Conservation (phyloP, 768 basidiomycete species). For the Collybiopsis luxurians region DNA sequence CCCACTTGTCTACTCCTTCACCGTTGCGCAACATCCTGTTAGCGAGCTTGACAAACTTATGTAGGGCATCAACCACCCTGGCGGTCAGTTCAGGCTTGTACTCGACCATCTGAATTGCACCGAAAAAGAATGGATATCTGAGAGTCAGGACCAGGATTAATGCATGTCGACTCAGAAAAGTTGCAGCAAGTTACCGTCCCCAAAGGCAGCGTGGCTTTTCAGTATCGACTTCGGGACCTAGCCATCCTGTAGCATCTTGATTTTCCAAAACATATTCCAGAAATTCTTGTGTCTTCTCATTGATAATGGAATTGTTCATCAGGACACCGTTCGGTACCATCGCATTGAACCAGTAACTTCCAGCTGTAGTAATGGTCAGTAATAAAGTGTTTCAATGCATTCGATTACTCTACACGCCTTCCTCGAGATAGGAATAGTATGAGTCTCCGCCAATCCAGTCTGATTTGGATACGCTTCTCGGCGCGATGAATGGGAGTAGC, state of each 20-base stretch:
- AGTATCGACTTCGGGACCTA: slow-evolving; percentile 53
- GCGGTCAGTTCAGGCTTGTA: slow-evolving; percentile 38
- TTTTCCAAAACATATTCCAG: slow-evolving; percentile 48
- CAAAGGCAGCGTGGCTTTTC: slow-evolving; percentile 52
- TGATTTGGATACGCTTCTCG: slow-evolving; percentile 24
- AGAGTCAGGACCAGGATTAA: no score
- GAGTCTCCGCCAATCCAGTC: slow-evolving; percentile 33
- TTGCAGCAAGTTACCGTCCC: slow-evolving; percentile 37
- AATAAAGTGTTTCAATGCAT: background rate
- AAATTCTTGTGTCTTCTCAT: slow-evolving; percentile 45
- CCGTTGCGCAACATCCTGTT: slow-evolving; percentile 51
- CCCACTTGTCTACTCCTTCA: slow-evolving; percentile 51
- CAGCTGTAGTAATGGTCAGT: slow-evolving; percentile 30
- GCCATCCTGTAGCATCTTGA: slow-evolving; percentile 53
- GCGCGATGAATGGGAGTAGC: background rate
- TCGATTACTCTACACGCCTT: slow-evolving; percentile 19
- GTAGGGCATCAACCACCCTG: slow-evolving; percentile 43
- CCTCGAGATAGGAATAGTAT: slow-evolving; percentile 32
- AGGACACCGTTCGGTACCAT: slow-evolving; percentile 53
- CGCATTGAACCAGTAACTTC: slow-evolving; percentile 61
- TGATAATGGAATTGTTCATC: slow-evolving; percentile 42
- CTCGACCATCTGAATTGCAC: slow-evolving; percentile 55
- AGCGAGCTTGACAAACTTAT: slow-evolving; percentile 51
- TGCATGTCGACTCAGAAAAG: no score
- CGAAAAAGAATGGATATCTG: slow-evolving; percentile 57